phyloP scores from a whole-genome alignment of 2,329 filamentous ascomycete species.

The Incumbomyces lentus region DNA sequence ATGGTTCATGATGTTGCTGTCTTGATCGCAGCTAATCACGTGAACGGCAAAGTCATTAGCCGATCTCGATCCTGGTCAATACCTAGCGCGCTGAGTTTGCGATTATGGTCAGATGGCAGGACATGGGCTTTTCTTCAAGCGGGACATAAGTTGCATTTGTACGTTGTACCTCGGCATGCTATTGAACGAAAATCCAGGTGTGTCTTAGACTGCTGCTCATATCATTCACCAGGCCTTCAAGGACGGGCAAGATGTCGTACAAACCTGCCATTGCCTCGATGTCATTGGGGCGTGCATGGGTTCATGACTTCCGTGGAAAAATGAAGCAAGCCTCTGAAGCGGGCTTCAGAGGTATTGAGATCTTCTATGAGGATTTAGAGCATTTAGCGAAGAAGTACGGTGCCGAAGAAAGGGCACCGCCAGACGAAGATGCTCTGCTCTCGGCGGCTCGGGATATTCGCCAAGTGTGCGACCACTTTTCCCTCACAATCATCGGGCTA shows the following conservation, averaged over 20 bases:
- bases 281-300: slow-evolving; percentile 61
- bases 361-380: slow-evolving; percentile 67
- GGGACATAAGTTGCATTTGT: too few species aligned
- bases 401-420: neutral
- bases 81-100: too few species aligned
- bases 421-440: slow-evolving; percentile 38
- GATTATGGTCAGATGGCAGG: too few species aligned
- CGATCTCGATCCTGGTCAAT: too few species aligned
- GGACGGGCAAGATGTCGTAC: neutral
- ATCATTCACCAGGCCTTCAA: too few species aligned
- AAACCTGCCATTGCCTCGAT: neutral
- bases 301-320: slow-evolving; percentile 57
- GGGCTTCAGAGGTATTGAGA: slow-evolving; percentile 61
- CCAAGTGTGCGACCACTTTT: slow-evolving; percentile 28
- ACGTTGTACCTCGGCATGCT: too few species aligned
- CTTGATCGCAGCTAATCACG: too few species aligned
- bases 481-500: slow-evolving; percentile 27
- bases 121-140: too few species aligned
- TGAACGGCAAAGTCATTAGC: too few species aligned
- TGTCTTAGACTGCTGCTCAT: too few species aligned
- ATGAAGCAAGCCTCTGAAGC: slow-evolving; percentile 55
- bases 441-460: slow-evolving; percentile 49
- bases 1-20: too few species aligned
- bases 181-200: too few species aligned
- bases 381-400: slow-evolving; percentile 39